Conservation (phyloP, 2,329 filamentous ascomycete species). For the Stachybotrys echinatus region DNA sequence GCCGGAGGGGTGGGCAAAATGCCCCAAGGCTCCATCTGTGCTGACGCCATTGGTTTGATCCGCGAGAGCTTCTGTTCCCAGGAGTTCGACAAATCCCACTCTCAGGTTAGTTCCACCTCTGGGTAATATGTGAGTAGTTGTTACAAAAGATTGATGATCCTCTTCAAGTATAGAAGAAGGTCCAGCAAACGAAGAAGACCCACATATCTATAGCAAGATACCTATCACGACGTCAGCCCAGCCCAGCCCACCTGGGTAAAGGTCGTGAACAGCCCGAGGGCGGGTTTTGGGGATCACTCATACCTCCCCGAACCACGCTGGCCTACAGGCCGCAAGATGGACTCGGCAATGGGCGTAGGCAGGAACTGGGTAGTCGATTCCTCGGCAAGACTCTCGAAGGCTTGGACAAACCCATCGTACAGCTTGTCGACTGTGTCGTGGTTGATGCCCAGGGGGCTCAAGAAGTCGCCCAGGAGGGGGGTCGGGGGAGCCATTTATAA, state of each 20-base stretch:
- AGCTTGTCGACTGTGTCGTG: constrained; percentile 38
- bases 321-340: constrained; percentile 44
- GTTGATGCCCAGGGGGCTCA: constrained; percentile 46
- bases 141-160: constrained; percentile 19
- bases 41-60: background rate
- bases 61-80: constrained; percentile 26
- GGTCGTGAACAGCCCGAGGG: background rate
- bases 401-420: constrained; percentile 39
- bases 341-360: constrained; percentile 56
- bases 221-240: constrained; percentile 27
- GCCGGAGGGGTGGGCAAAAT: constrained; percentile 11
- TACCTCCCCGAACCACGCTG: constrained; percentile 41
- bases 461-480: constrained; percentile 34
- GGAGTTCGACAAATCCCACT: constrained; percentile 61
- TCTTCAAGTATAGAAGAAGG: background rate
- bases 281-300: constrained; percentile 18
- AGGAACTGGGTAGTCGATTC: constrained; percentile 52
- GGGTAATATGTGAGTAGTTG: constrained; percentile 10
- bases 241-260: constrained; percentile 7
- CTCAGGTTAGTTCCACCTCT: constrained; percentile 65
- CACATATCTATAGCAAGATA: constrained; percentile 63
- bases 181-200: constrained; percentile 18
- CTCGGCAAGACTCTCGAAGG: constrained; percentile 45
- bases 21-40: constrained; percentile 9
- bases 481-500: constrained; percentile 15